Conservation (phyloP, 257 asterid species). For the Anisodus tanguticus region DNA sequence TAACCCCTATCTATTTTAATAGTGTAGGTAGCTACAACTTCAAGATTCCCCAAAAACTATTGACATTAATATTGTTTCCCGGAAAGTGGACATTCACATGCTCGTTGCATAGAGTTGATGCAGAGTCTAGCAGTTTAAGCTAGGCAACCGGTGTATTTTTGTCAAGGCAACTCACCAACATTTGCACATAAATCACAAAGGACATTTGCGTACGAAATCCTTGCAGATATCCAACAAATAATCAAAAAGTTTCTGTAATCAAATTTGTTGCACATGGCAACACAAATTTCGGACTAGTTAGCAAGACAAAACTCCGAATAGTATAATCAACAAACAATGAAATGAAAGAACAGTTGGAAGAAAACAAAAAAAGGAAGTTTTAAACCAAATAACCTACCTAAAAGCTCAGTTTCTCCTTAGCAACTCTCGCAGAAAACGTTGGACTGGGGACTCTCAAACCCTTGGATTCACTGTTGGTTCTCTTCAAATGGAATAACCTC, state of each 20-base stretch:
- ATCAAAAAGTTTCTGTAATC: neutral
- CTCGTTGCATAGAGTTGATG: neutral
- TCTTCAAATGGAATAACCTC: slow-evolving; percentile 70
- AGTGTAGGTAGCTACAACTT: no score
- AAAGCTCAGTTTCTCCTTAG: slow-evolving; percentile 9
- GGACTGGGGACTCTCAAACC: neutral
- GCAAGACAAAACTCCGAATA: slow-evolving; percentile 22
- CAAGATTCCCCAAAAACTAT: no score
- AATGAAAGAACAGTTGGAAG: neutral
- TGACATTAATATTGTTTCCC: no score
- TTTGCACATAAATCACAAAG: neutral
- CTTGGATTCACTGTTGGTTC: slow-evolving; percentile 17
- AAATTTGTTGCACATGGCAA: neutral
- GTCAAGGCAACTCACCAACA: neutral
- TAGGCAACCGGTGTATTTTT: neutral
- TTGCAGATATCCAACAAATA: slow-evolving; percentile 18
- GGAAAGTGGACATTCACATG: neutral
- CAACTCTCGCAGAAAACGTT: neutral
- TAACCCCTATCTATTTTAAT: no score
- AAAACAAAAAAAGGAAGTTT: neutral
- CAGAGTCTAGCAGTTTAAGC: no score
- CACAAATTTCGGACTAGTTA: neutral
- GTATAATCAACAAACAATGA: neutral
- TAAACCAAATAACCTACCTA: slow-evolving; percentile 21
- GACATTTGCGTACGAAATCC: neutral